These are phyloP conservation scores for Alternaria rosae DNA, from an alignment of 2,329 filamentous ascomycete species.

Conservation along the genomic window DNA sequence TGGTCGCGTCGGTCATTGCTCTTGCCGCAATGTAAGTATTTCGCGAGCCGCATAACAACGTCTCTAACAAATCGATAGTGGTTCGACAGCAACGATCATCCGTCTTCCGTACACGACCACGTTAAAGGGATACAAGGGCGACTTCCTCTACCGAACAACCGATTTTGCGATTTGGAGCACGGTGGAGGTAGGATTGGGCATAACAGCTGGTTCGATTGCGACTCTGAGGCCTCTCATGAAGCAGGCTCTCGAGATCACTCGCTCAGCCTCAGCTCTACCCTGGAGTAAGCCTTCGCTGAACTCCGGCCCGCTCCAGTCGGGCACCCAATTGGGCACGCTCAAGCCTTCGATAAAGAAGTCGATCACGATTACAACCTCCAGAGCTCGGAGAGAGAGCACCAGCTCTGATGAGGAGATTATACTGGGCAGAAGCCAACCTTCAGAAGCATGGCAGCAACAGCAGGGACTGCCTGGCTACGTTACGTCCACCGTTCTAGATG, in stretches of 20 bases:
- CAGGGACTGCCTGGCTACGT: conserved; percentile 21
- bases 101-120: conserved; percentile 38
- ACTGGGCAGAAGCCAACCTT: conserved; percentile 15
- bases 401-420: conserved; percentile 32
- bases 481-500: conserved; percentile 27
- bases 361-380: conserved; percentile 30
- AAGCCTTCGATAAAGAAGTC: conserved; percentile 27
- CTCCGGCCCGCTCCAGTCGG: conserved; percentile 12
- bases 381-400: conserved; percentile 26
- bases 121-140: conserved; percentile 35
- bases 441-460: conserved; percentile 23
- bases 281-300: conserved; percentile 23
- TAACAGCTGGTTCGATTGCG: conserved; percentile 39
- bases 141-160: conserved; percentile 41
- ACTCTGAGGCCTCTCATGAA: conserved; percentile 37
- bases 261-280: conserved; percentile 23
- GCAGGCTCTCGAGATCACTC: conserved; percentile 19
- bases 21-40: conserved; percentile 51
- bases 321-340: conserved; percentile 22
- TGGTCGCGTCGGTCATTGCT: conserved; percentile 61
- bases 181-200: conserved; percentile 37
- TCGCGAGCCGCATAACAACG: background rate
- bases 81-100: conserved; percentile 50
- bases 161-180: conserved; percentile 45
- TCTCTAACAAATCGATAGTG: conserved; percentile 26